These are phyloP conservation scores for Trematosphaeria pertusa DNA, from an alignment of 2,329 filamentous ascomycete species.

Conservation along the genomic window DNA sequence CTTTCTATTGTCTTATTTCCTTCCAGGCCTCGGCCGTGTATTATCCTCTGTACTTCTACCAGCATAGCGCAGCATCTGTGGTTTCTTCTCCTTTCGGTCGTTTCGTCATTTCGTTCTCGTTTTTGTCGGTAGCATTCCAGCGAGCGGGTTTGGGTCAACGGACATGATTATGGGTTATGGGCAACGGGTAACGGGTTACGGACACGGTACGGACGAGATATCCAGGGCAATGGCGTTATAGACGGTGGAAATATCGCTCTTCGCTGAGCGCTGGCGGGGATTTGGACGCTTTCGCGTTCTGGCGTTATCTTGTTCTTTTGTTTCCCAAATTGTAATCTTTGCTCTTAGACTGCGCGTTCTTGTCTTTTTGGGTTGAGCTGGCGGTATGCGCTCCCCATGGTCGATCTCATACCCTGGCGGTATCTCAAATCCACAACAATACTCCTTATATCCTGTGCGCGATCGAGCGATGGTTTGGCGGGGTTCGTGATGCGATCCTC, in stretches of 20 bases:
- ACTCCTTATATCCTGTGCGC: not conserved
- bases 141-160: conserved; percentile 15
- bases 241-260: conserved; percentile 17
- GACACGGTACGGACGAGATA: conserved; percentile 12
- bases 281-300: conserved; percentile 8
- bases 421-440: not conserved
- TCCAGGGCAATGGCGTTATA: conserved; percentile 7
- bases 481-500: too few species aligned
- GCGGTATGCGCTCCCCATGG: not conserved
- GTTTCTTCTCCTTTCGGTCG: conserved; percentile 9
- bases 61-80: conserved; percentile 10
- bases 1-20: conserved; percentile 1
- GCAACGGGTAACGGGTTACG: conserved; percentile 3
- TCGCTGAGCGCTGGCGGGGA: conserved; percentile 17
- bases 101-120: conserved; percentile 16
- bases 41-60: conserved; percentile 10
- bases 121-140: conserved; percentile 21
- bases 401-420: conserved; percentile 4
- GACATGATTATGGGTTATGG: conserved; percentile 7
- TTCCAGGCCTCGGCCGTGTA: conserved; percentile 6
- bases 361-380: conserved; percentile 5
- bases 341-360: not conserved
- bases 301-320: conserved; percentile 5
- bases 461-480: too few species aligned
- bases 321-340: not conserved